Conservation (phyloP, 2,329 filamentous ascomycete species). For the Escovopsis sp. region DNA sequence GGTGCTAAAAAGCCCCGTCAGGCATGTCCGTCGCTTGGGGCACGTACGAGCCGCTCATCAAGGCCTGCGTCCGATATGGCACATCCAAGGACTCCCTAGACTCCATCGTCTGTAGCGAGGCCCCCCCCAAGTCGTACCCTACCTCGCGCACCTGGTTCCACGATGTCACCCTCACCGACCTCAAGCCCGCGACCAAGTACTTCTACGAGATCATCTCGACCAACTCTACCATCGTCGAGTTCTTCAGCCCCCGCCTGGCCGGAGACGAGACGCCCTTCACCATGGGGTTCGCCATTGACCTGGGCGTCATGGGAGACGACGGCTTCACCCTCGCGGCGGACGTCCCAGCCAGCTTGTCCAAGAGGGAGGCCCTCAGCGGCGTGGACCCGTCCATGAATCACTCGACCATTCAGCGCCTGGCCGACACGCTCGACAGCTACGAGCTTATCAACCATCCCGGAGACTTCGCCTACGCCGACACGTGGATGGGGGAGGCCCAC, state of each 20-base stretch:
- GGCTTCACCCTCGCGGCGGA: slow-evolving; percentile 21
- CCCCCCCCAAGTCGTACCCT: slow-evolving; percentile 31
- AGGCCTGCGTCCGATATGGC: slow-evolving; percentile 38
- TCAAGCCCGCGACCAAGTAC: slow-evolving; percentile 39
- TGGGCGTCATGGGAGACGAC: slow-evolving; percentile 30
- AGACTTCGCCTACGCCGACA: slow-evolving; percentile 44
- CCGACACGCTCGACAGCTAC: slow-evolving; percentile 36
- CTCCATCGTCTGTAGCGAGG: slow-evolving; percentile 27
- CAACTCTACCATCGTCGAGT: slow-evolving; percentile 38
- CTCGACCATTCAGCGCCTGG: slow-evolving; percentile 41
- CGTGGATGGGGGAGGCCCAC: slow-evolving; percentile 33
- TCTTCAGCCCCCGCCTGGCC: slow-evolving; percentile 36
- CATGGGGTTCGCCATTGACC: slow-evolving; percentile 32
- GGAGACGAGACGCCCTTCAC: slow-evolving; percentile 42
- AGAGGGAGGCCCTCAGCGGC: slow-evolving; percentile 32
- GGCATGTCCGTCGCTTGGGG: slow-evolving; percentile 42
- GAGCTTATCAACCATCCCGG: slow-evolving; percentile 39
- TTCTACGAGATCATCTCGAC: slow-evolving; percentile 44
- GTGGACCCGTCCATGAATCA: slow-evolving; percentile 39
- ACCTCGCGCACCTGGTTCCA: slow-evolving; percentile 41
- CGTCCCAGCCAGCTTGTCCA: slow-evolving; percentile 25
- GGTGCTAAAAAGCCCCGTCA: slow-evolving; percentile 10
- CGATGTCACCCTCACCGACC: slow-evolving; percentile 27
- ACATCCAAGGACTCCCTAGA: slow-evolving; percentile 24
- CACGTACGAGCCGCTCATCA: slow-evolving; percentile 31